Evolutionary conservation across 345 rosid species (phyloP).

Genomic region (Hibiscus trionum): DNA sequence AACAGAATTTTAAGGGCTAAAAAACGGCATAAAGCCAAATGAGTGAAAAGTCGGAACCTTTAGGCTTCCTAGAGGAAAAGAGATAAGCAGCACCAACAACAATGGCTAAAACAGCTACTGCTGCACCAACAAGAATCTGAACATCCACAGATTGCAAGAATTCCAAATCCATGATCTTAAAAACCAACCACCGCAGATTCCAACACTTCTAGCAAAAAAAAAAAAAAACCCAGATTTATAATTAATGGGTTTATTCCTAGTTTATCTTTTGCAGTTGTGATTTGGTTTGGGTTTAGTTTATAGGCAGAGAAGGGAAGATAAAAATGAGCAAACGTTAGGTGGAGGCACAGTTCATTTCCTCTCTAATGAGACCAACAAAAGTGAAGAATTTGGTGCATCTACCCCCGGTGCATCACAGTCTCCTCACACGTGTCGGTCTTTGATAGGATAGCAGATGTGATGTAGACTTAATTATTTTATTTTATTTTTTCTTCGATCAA

Average conservation of each 20-base stretch:
- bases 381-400: constrained; percentile 5
- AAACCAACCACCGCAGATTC: not conserved
- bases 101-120: constrained; percentile 64
- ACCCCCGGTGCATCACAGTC: not conserved
- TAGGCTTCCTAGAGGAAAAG: constrained; percentile 54
- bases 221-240: constrained; percentile 8
- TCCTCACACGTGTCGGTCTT: not conserved
- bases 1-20: not conserved
- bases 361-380: not conserved
- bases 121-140: constrained; percentile 66
- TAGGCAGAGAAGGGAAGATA: not conserved
- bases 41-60: constrained; percentile 40
- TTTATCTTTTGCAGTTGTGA: not conserved
- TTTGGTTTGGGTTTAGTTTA: not conserved
- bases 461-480: not conserved
- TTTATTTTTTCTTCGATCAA: not conserved
- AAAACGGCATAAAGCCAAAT: not conserved
- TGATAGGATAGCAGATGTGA: not conserved
- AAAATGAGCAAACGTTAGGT: not conserved
- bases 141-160: constrained; percentile 53
- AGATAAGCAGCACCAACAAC: constrained; percentile 50
- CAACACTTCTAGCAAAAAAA: not conserved
- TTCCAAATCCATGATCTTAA: constrained; percentile 47
- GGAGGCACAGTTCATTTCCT: not conserved
- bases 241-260: not conserved